Base-by-base conservation (phyloP, 139 green algal genomes). In the Closterium sp. region DNA sequence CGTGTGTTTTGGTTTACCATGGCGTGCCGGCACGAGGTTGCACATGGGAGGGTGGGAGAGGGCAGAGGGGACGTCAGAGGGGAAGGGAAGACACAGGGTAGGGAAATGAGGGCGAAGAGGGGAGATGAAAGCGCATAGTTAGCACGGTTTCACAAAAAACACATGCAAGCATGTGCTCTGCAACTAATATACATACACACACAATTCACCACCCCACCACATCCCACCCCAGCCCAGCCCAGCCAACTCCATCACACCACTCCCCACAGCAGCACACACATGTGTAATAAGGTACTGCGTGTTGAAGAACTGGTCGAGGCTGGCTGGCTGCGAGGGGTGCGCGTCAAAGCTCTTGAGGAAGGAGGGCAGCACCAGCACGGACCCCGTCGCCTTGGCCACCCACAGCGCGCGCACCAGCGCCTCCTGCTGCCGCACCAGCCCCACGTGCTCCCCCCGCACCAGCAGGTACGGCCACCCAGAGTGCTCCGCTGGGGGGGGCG, bases 331-430 rank as follows among this genome's bases (percentile, higher is more conserved):
- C 38, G n/a, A 55, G 23, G 19, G 34, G 30, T 34, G 87, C 93
- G 96, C 94, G 91, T 96, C 33, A 91, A 93, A 34, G 64, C 34
- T 16, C 92, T 94, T 10, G 88, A 95, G 21, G 83, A 92, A 55
- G 83, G 90, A 0, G 92, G 96, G 0, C 92, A 96, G 85, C 69
- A 88, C 84, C 84, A 88, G 84, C 84, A 88, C 84, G 9, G 84
- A 34, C 31, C 33, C 31, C 28, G 84, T 36, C 31, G 32, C 31
- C 84, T 36, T 88, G 3, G 84, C 84, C 31, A 88, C 31, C 84
- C 84, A 88, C 84, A 88, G 84, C 84, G 84, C 84, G 9, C 84
- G 84, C 84, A 88, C 30, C 84, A 88, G 84, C 31, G 31, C 32
- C 84, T 88, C 31, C 84, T 43, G 31, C 84, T 88, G 84, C 31